Evolutionary conservation across 306 rosid genomes (phyloP), one percentile per base, ranked within the genome.

Genomic region (Inga oerstediana): DNA sequence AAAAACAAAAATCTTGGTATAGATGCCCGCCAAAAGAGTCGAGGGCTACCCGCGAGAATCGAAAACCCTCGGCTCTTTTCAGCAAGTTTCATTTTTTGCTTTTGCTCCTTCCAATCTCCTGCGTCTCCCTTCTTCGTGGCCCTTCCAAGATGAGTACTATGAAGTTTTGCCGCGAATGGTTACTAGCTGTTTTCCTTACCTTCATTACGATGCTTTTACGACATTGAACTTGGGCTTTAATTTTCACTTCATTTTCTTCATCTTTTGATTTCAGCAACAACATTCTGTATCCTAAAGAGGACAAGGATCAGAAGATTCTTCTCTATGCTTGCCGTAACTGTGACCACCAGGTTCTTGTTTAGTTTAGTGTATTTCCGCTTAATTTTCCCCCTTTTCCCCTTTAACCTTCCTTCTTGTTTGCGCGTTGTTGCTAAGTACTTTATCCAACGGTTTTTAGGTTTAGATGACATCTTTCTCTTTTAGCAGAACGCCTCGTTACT

Each of bases 101-200:
- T 61, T 24, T 24, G 35, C 16, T 24, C 68, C 34, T 59, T 15
- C 19, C 44, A 66, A 16, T 66, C 45, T 66, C 62, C 51, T 0
- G 2, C 75, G 7, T 70, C 30, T 62, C 3, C 41, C 32, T 69
- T 73, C 34, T 19, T 10, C 62, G 39, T 51, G 41, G 44, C 49
- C 46, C 41, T 64, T 77, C 45, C 85, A 96, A 92, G 77, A 93
- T 96, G 99, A 92, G 97, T 89, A 86, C 98, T 83, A 94, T 96
- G 99, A 96, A 96, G 59, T 96, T 96, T 88, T 96, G 99, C 91
- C 97, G 98, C 75, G 98, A 96, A 90, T 96, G 99, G 99, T 96
- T 67, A 0, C 84, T 74, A 22, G 71, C 52, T 58, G 24, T 27
- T 77, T 30, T 74, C 83, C 41, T 80, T 49, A 10, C 10, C 76